Conservation (phyloP, 176 grass and related monocot species). For the Paspalum notatum region DNA sequence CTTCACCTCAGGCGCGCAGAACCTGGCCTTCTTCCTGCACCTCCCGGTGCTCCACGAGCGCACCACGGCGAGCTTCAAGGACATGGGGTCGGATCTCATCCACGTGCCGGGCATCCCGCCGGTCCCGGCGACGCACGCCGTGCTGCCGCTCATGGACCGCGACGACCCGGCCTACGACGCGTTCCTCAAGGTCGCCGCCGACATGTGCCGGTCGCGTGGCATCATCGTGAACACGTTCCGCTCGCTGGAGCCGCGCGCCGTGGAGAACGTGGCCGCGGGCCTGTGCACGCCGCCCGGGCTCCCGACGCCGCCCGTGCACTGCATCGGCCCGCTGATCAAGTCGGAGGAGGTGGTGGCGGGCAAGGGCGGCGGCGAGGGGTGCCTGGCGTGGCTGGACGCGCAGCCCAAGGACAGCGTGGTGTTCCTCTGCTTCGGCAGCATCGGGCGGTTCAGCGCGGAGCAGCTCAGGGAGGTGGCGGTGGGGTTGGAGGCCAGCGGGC, state of each 20-base stretch:
- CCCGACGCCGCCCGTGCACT: slow-evolving; percentile 34
- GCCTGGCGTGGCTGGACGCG: slow-evolving; percentile 59
- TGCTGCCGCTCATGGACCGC: slow-evolving; percentile 49
- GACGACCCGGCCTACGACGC: slow-evolving; percentile 47
- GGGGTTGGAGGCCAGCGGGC: slow-evolving; percentile 59
- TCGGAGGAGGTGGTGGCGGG: slow-evolving; percentile 47
- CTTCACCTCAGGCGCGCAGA: slow-evolving; percentile 52
- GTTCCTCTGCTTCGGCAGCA: slow-evolving; percentile 74
- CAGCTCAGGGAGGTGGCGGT: slow-evolving; percentile 56
- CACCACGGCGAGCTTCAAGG: background rate
- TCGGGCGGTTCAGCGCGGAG: slow-evolving; percentile 45
- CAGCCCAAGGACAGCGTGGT: slow-evolving; percentile 51
- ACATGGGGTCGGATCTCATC: slow-evolving; percentile 36
- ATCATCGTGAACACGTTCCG: slow-evolving; percentile 69
- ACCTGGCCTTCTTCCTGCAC: slow-evolving; percentile 40
- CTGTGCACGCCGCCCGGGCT: slow-evolving; percentile 38
- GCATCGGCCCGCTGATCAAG: slow-evolving; percentile 71
- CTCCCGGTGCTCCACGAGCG: slow-evolving; percentile 21
- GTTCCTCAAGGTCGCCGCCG: background rate
- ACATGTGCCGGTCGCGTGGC: slow-evolving; percentile 31
- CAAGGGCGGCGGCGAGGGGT: slow-evolving; percentile 26
- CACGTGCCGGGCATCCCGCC: slow-evolving; percentile 39
- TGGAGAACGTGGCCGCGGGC: slow-evolving; percentile 38
- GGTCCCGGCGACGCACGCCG: slow-evolving; percentile 54
- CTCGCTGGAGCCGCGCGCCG: slow-evolving; percentile 51